Conservation (phyloP, 2,329 filamentous ascomycete species). For the Phialophora expanda region DNA sequence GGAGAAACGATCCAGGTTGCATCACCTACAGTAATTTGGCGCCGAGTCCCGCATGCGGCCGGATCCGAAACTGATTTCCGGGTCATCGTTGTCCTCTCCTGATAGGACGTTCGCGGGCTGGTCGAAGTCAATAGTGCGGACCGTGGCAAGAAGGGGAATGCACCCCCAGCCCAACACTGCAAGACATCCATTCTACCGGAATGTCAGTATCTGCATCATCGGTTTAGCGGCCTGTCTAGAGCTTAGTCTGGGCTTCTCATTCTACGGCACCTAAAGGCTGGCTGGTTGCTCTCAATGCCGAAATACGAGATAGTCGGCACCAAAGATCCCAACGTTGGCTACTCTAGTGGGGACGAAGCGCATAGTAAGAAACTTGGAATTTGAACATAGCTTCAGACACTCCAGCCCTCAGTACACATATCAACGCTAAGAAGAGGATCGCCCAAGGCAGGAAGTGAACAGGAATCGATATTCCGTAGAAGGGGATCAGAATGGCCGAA, state of each 20-base stretch:
- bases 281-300: neutral
- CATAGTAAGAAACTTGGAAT: no score
- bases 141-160: neutral
- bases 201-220: neutral
- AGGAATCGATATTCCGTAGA: slow-evolving; percentile 49
- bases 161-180: no score
- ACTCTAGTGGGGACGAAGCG: no score
- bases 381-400: no score
- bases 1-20: neutral
- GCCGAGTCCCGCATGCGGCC: neutral
- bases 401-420: no score
- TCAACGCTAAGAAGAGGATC: neutral
- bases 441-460: neutral
- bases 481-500: slow-evolving; percentile 52
- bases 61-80: neutral
- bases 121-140: no score
- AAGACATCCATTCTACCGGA: neutral
- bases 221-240: neutral
- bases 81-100: neutral
- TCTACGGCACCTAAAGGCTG: neutral
- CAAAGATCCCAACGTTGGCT: neutral
- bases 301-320: neutral
- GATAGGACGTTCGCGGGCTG: no score
- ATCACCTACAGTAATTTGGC: neutral
- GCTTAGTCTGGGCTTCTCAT: neutral